Evolutionary conservation across 805 yeast genomes (phyloP).

Genomic region (Candida boidinii): DNA sequence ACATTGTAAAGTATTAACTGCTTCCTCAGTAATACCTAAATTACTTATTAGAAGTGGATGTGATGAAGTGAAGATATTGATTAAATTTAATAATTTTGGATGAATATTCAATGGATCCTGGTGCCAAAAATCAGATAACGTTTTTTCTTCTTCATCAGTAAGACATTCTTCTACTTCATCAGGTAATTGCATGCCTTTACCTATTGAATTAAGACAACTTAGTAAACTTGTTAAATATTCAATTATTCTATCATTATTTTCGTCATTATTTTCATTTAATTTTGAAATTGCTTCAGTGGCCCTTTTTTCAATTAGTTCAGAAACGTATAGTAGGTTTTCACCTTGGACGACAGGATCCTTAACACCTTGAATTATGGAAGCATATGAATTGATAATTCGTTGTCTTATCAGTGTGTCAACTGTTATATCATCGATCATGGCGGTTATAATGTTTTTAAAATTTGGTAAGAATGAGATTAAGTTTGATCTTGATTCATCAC

Average conservation of each 20-base stretch:
- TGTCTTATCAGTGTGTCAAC: constrained; percentile 43
- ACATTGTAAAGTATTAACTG: constrained; percentile 51
- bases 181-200: constrained; percentile 57
- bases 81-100: constrained; percentile 28
- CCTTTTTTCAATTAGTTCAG: constrained; percentile 15
- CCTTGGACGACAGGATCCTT: constrained; percentile 39
- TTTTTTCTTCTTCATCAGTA: constrained; percentile 22
- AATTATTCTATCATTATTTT: constrained; percentile 18
- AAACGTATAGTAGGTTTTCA: constrained; percentile 13
- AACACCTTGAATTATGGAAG: constrained; percentile 51
- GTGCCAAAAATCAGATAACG: constrained; percentile 35
- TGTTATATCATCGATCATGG: constrained; percentile 32
- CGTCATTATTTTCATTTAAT: constrained; percentile 7
- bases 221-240: constrained; percentile 51
- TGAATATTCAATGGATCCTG: constrained; percentile 40
- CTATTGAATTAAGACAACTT: constrained; percentile 59
- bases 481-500: constrained; percentile 42
- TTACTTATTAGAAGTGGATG: constrained; percentile 30
- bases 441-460: constrained; percentile 38
- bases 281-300: constrained; percentile 8
- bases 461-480: constrained; percentile 34
- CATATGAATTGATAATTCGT: constrained; percentile 51
- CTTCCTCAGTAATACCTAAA: constrained; percentile 48
- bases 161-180: constrained; percentile 32
- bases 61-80: constrained; percentile 34